Percentiles rank a stretch among this genome's conserved stretches.
phyloP scores from a whole-genome alignment of 176 grass and related monocot genomes.

The Oryza rufipogon region DNA sequence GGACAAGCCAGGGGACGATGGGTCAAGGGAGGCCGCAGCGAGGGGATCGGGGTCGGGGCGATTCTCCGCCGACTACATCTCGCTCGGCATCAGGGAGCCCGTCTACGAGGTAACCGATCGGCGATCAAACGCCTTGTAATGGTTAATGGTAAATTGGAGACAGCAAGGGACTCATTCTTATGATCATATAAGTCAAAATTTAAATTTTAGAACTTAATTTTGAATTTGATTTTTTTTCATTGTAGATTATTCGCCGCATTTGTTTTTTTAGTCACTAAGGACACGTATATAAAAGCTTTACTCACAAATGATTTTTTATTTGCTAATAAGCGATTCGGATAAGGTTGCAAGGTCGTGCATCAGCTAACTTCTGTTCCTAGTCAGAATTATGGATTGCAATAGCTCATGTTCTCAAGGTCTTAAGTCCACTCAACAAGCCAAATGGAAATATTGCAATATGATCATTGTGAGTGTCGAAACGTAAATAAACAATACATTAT shows the following conservation, averaged over 20 bases:
- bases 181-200: no score
- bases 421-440: constrained; percentile 6
- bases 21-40: constrained; percentile 12
- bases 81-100: constrained; percentile 85
- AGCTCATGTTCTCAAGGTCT: not conserved
- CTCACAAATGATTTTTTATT: no score
- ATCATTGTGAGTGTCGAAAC: not conserved
- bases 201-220: no score
- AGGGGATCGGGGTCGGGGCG: constrained; percentile 37
- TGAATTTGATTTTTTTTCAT: no score
- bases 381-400: not conserved
- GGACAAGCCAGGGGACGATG: not conserved
- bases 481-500: not conserved
- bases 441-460: constrained; percentile 3
- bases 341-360: not conserved
- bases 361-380: not conserved
- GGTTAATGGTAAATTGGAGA: not conserved
- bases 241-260: no score
- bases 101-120: constrained; percentile 70
- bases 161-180: no score
- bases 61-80: constrained; percentile 60
- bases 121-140: not conserved
- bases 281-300: no score
- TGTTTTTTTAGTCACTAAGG: no score
- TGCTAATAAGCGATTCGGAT: no score